Evolutionary conservation across 2,329 filamentous ascomycete species (phyloP).

Genomic region (Botryosphaeria dothidea): DNA sequence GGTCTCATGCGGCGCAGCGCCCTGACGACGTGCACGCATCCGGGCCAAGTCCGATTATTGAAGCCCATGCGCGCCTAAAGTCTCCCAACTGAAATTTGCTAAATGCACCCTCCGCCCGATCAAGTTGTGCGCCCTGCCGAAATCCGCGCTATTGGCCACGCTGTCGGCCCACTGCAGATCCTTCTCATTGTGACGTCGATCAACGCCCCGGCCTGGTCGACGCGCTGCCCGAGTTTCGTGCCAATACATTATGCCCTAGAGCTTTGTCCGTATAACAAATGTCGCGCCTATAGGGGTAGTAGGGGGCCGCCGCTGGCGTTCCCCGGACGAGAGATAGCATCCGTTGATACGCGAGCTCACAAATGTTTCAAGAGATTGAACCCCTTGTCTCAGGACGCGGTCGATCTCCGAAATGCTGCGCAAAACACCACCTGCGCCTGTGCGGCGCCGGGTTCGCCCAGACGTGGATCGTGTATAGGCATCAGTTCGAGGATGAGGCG

Average conservation of each 20-base stretch:
- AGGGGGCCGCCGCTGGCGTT: background rate
- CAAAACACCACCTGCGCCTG: background rate
- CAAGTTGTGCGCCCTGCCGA: background rate
- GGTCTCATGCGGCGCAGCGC: background rate
- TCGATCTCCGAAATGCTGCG: conserved; percentile 2
- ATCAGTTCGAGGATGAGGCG: background rate
- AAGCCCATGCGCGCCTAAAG: conserved; percentile 8
- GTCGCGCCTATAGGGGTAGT: conserved; percentile 4
- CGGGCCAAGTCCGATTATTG: conserved; percentile 11
- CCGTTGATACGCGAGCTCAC: background rate
- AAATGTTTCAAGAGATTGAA: background rate
- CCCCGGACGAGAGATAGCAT: conserved; percentile 8
- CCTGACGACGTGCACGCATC: background rate
- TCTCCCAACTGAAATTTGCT: conserved; percentile 13
- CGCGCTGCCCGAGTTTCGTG: background rate
- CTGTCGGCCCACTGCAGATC: background rate
- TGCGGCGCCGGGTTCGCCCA: background rate
- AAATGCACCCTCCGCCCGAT: background rate
- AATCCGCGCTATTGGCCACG: background rate
- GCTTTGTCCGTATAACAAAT: conserved; percentile 1
- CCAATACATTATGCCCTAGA: background rate
- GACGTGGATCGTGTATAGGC: background rate
- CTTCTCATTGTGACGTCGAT: background rate
- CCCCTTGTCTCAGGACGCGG: background rate
- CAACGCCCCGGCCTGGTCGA: background rate